Base-by-base conservation (phyloP, 805 yeast species). In the Saccharomycopsis microspora region DNA sequence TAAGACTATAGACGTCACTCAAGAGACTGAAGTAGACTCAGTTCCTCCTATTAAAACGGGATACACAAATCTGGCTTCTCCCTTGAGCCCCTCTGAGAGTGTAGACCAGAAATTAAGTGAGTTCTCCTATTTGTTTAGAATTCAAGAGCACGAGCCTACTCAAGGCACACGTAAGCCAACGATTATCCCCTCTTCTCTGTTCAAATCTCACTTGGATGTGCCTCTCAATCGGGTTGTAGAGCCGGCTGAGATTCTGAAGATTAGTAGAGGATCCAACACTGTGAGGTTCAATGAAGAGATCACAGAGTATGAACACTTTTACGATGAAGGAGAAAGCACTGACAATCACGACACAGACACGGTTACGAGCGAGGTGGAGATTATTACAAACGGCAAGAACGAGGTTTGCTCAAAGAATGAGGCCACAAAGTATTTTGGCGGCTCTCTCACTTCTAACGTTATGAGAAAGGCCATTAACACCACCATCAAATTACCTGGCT, bases 261-360 rank as follows among this genome's bases (percentile, higher is more conserved):
- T 19, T 8, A 34, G n/a, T 27, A 49, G 42, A 39, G 43, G 31
- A 5, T 43, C 40, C 35, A 44, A 43, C 28, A 50, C 51, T 32
- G 53, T 50, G 6, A 39, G 53, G 28, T 50, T 50, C 28, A 49
- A 50, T 37, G 53, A 50, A 37, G 53, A 50, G 34, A 47, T 50
- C 33, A 50, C 53, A 3, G 51, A 47, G 27, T 45, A 43, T 19
- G 51, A 45, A 5, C 43, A 38, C 39, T 19, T 19, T 2, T 19
- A 19, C 19, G 19, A 19, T 19, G 19, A 19, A 19, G 19, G 19
- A 19, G 19, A 19, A 19, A 19, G 19, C 19, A 19, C 19, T 19
- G 19, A 19, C 19, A 19, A 19, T 19, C 19, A 19, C 19, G 19
- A 19, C 19, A 19, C 19, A 19, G 19, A 19, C 11, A 10, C 4